Evolutionary conservation across 495 filamentous ascomycete species (phyloP), one percentile per base, ranked within the genome.

Genomic region (Hypoxylon cercidicola): DNA sequence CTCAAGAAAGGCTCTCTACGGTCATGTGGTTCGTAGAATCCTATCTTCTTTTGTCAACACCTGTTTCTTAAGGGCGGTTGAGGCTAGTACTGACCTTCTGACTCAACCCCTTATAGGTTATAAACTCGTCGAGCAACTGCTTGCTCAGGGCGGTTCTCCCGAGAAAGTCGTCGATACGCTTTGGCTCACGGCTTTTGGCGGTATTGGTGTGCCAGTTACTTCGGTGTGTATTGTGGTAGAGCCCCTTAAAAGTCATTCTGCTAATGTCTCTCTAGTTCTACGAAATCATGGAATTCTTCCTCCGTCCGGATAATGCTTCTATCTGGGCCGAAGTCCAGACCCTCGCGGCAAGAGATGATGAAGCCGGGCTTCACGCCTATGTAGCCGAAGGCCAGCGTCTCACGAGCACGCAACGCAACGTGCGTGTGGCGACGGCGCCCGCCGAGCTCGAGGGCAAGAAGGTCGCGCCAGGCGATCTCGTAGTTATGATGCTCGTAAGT

Each of bases 271-370:
- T 12, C 15, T 70, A 80, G 75, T 77, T 81, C 37, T 70, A 75
- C 15, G 77, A 82, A 73, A 53, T 84, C 39, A 60, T 84, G 67
- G 74, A 74, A 28, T 74, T 69, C 59, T 74, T 76, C 72, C 70
- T 86, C 10, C 71, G 75, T 5, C 71, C 73, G 25, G 74, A 76
- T 15, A 81, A 82, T 32, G 72, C 76, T 6, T 60, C 70, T 30
- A 78, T 87, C 70, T 82, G 84, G 72, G 66, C 74, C 7, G 72
- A 81, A 34, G 79, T 87, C 32, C 77, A 83, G 58, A 64, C 55
- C 9, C 72, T 86, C 1, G 84, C 82, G 0, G 46, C 55, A 40
- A 69, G 66, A 30, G 58, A 59, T 13, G 60, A 79, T 11, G 75
- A 81, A 44, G 69, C 72, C 25, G 43, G 19, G 5, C 45, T 71